Base-by-base conservation (phyloP, 164 flowering plant genomes). In the Aristolochia californica region DNA sequence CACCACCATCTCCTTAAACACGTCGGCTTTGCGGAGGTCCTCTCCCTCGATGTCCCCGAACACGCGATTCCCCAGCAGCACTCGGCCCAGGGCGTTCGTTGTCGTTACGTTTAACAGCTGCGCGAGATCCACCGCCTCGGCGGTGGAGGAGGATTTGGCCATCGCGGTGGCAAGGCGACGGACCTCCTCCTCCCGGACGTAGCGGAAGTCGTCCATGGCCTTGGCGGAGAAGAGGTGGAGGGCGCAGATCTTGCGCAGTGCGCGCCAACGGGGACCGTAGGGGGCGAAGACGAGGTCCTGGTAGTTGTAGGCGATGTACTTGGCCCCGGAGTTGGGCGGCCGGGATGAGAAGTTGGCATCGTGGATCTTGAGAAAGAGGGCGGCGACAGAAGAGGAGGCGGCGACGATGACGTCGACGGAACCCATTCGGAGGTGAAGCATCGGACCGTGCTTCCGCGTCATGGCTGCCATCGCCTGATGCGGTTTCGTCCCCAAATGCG, bases 281-380 rank as follows among this genome's bases (percentile, higher is more conserved):
- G 93, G 96, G 0, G 91, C 88, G 47, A 88, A 88, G 11, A 88
- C 98, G 20, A 91, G 62, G 67, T 91, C 98, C 58, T 84, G 85
- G 47, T 80, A 79, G 38, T 88, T 81, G 60, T 88, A 88, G 5
- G 91, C 91, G 0, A 88, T 73, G 62, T 88, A 70, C 56, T 81
- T 84, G 9, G 86, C 90, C 3, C 96, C 95, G 10, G 87, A 68
- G 66, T 79, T 84, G 0, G 84, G 86, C 0, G 98, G 98, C 54
- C 98, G 74, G 76, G 70, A 78, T 0, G 86, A 71, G 78, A 91
- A 88, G 53, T 80, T 80, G 49, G 83, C 74, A 62, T 91, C 98
- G 61, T 86, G 83, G 23, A 55, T 65, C 62, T 85, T 89, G 57
- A 93, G 51, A 64, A 87, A 83, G 71, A 80, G 81, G 3, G 78